Base-by-base conservation (phyloP, 2,329 filamentous ascomycete species). In the Colletotrichum kahawae region DNA sequence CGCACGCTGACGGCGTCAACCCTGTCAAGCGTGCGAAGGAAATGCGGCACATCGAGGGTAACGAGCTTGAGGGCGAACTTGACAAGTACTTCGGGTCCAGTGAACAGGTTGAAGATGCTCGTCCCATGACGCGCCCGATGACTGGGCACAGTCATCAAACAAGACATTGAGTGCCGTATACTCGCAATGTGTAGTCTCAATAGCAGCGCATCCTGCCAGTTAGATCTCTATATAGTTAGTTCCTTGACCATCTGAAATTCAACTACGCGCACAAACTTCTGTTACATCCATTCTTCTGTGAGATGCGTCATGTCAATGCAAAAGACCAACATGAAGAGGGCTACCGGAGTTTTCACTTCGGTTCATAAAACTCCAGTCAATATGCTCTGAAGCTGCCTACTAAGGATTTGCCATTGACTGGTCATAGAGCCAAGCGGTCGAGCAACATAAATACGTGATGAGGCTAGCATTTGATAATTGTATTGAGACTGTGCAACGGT, bases 61-160 rank as follows among this genome's bases (percentile, higher is more conserved):
- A n/a, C 3, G 80, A 81, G 68, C 71, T 81, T 13, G 79, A 81
- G 65, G 64, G 70, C 12, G 80, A 80, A 77, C 43, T 82, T 67
- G 79, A 78, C n/a, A 81, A 79, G 77, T 81, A 82, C 60, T 81
- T 82, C 75, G 78, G 78, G 9, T 51, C 73, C 2, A 75, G 56
- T n/a, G 77, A 77, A 56, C 70, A 74, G 67, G 60, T 78, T 4
- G 77, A 78, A 68, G 63, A 76, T 27, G 73, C 73, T 4, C 73
- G 73, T 9, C 73, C 73, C 4, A 73, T 75, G 73, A 75, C 71
- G 21, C 67, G 67, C 13, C 67, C 67, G n/a, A 69, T 69, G 56
- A 69, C 67, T 13, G 56, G 54, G n/a, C 67, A 62, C 38, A 51
- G 56, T 27, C 29, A 59, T 9, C 24, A 69, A 3, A 24, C 56